These are phyloP conservation scores for Arthonia radiata DNA, from an alignment of 495 filamentous ascomycete species.

Conservation along the genomic window DNA sequence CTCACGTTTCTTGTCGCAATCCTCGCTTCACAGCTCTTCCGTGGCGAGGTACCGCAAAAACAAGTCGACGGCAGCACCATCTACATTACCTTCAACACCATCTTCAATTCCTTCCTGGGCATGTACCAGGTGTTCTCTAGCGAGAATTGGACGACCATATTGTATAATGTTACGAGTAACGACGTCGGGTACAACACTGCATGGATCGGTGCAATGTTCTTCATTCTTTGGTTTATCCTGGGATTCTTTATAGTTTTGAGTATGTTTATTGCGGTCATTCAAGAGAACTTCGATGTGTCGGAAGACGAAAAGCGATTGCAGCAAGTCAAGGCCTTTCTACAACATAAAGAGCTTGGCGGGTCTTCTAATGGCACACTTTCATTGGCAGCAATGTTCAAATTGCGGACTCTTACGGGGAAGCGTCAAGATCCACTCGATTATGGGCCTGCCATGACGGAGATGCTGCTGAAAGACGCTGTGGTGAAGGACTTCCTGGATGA, in stretches of 20 bases:
- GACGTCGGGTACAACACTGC: constrained; percentile 35
- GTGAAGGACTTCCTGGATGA: constrained; percentile 59
- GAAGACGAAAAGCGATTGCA: constrained; percentile 95
- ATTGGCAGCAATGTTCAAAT: constrained; percentile 64
- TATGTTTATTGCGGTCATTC: constrained; percentile 99
- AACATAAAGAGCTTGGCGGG: constrained; percentile 63
- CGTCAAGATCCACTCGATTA: constrained; percentile 69
- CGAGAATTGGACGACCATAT: constrained; percentile 76
- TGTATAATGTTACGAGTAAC: constrained; percentile 59
- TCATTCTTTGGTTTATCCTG: constrained; percentile 88
- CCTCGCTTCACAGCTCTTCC: constrained; percentile 81
- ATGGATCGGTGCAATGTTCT: constrained; percentile 89
- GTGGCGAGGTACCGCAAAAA: constrained; percentile 45
- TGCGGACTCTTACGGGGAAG: constrained; percentile 36
- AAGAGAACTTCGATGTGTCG: constrained; percentile 98
- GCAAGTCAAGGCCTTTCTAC: constrained; percentile 81
- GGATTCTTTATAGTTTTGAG: constrained; percentile 92
- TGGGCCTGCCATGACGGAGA: constrained; percentile 68
- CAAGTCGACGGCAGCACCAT: constrained; percentile 22
- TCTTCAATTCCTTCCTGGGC: constrained; percentile 85
- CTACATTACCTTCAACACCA: constrained; percentile 56
- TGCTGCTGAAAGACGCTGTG: constrained; percentile 87
- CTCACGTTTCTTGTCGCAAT: constrained; percentile 86
- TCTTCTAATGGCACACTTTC: constrained; percentile 36
- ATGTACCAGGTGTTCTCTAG: constrained; percentile 99